phyloP scores from a whole-genome alignment of 805 yeast species.

The Suhomyces pyralidae region DNA sequence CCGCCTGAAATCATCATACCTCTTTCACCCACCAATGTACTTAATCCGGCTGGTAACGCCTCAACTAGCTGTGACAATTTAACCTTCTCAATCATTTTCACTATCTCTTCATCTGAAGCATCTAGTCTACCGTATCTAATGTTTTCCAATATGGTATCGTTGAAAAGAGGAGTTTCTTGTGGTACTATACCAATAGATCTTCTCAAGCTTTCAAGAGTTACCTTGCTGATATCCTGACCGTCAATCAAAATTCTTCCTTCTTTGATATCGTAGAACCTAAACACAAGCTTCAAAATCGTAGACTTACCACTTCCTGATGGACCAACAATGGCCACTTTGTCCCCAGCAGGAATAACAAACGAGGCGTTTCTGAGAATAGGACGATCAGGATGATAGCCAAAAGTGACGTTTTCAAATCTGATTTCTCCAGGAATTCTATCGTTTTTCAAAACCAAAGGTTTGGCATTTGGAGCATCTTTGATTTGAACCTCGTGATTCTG shows the following conservation, averaged over 20 bases:
- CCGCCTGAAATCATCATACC: conserved; percentile 99
- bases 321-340: conserved; percentile 91
- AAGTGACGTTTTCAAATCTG: conserved; percentile 83
- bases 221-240: conserved; percentile 79
- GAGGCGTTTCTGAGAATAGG: conserved; percentile 79
- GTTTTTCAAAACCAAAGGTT: conserved; percentile 48
- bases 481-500: conserved; percentile 73
- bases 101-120: conserved; percentile 72
- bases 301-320: conserved; percentile 97
- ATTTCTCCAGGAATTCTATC: conserved; percentile 65
- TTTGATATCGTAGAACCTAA: conserved; percentile 84
- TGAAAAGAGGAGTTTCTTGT: conserved; percentile 94
- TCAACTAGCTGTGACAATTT: conserved; percentile 59
- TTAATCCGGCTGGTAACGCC: conserved; percentile 77
- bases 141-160: conserved; percentile 84
- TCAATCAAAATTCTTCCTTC: conserved; percentile 79
- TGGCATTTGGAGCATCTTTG: conserved; percentile 59
- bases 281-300: conserved; percentile 76
- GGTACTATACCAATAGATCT: conserved; percentile 87
- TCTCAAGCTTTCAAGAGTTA: conserved; percentile 74
- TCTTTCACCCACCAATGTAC: conserved; percentile 91
- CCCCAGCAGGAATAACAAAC: conserved; percentile 86
- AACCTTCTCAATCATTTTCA: conserved; percentile 62
- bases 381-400: conserved; percentile 87
- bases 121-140: conserved; percentile 78